phyloP scores from a whole-genome alignment of 1,284 basidiomycete genomes.

The Cronartium quercuum region DNA sequence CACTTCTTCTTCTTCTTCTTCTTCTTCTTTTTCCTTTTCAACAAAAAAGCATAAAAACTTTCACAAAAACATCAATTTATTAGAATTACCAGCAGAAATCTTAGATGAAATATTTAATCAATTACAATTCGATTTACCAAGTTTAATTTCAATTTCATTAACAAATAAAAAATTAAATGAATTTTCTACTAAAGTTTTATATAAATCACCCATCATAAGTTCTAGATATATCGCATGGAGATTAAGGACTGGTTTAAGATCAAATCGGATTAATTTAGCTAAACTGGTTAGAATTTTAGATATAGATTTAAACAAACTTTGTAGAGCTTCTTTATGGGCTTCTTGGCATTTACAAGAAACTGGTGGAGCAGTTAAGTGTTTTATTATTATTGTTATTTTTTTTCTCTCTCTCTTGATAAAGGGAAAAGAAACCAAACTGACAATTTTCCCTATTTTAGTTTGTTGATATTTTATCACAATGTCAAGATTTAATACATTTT shows the following conservation, averaged over 20 bases:
- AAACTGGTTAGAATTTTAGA: neutral
- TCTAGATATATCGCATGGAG: neutral
- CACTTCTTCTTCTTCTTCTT: too few relatives aligned
- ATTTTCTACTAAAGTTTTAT: neutral
- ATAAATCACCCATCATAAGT: neutral
- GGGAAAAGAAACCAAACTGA: neutral
- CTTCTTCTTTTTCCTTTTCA: too few relatives aligned
- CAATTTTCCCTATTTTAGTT: neutral
- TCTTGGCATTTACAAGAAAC: constrained; percentile 1
- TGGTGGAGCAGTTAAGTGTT: neutral
- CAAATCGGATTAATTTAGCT: neutral
- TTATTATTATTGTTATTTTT: neutral
- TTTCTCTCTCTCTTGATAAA: neutral
- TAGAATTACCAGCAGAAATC: neutral
- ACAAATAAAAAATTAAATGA: neutral
- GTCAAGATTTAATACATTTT: neutral
- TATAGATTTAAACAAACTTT: neutral
- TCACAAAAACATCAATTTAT: too few relatives aligned
- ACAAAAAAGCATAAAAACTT: too few relatives aligned
- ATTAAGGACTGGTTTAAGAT: neutral
- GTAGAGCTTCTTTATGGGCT: constrained; percentile 1
- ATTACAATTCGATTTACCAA: neutral
- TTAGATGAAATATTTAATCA: neutral
- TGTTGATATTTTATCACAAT: neutral
- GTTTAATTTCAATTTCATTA: neutral